Evolutionary conservation across 441 rosid species (phyloP).

Genomic region (Biscutella laevigata): DNA sequence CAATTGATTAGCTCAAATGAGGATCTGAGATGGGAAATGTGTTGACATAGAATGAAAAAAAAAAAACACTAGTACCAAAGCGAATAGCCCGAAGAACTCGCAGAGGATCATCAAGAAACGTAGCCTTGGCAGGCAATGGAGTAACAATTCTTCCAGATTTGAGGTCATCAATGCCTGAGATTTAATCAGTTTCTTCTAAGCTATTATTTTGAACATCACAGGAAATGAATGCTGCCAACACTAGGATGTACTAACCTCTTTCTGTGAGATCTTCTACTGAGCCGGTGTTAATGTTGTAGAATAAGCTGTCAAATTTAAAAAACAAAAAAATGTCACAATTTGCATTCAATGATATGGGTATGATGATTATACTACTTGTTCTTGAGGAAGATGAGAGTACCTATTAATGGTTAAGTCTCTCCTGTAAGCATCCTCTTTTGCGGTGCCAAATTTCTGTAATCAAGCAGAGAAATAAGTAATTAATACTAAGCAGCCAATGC

Average conservation of each 20-base stretch:
- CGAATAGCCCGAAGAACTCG: slow-evolving; percentile 90
- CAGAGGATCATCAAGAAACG: slow-evolving; percentile 92
- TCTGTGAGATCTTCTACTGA: slow-evolving; percentile 77
- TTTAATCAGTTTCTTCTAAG: background rate
- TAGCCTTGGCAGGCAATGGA: slow-evolving; percentile 66
- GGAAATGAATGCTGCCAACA: slow-evolving; percentile 11
- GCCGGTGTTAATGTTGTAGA: slow-evolving; percentile 72
- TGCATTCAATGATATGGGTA: background rate
- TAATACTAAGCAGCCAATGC: slow-evolving; percentile 7
- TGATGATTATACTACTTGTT: background rate
- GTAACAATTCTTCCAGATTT: slow-evolving; percentile 77
- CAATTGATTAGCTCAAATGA: slow-evolving; percentile 15
- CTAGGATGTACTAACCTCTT: slow-evolving; percentile 49
- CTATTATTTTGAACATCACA: background rate
- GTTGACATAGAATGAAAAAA: background rate
- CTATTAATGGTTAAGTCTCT: slow-evolving; percentile 94
- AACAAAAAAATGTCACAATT: slow-evolving; percentile 4
- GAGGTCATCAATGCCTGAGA: slow-evolving; percentile 72
- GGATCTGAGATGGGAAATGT: background rate
- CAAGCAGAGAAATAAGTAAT: slow-evolving; percentile 8
- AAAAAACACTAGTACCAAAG: slow-evolving; percentile 49
- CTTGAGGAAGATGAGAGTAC: slow-evolving; percentile 25
- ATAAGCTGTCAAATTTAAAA: slow-evolving; percentile 50
- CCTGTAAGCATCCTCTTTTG: slow-evolving; percentile 90
- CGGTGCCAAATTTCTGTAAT: slow-evolving; percentile 77